A percentile compares a stretch with the other conserved stretches of the same genome.
These are phyloP conservation scores for Aureobasidium sp. DNA, from an alignment of 2,329 filamentous ascomycete species.

Conservation along the genomic window DNA sequence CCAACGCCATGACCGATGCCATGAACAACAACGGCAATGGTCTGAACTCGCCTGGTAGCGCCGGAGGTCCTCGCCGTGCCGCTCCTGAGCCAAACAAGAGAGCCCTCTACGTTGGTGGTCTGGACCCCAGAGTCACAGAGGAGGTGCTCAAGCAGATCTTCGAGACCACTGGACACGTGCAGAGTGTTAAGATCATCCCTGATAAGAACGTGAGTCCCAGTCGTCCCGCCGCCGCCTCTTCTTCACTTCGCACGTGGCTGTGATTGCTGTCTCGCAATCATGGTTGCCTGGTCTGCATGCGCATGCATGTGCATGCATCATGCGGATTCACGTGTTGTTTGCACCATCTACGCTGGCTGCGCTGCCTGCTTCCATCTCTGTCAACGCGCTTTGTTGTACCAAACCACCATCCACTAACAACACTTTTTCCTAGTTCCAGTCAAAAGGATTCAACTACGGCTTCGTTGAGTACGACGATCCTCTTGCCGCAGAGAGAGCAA, in stretches of 20 bases:
- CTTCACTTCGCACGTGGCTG: background rate
- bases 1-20: slow-evolving; percentile 83
- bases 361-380: background rate
- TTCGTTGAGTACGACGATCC: slow-evolving; percentile 99
- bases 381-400: background rate
- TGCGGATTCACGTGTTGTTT: slow-evolving; percentile 13
- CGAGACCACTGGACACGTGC: slow-evolving; percentile 95
- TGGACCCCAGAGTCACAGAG: slow-evolving; percentile 92
- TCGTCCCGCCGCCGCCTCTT: slow-evolving; percentile 17
- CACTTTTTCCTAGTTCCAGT: slow-evolving; percentile 47
- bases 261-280: slow-evolving; percentile 18
- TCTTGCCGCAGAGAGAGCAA: slow-evolving; percentile 89
- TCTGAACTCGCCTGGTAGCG: slow-evolving; percentile 79
- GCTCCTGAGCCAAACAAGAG: slow-evolving; percentile 98
- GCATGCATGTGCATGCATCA: slow-evolving; percentile 13
- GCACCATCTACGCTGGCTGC: background rate
- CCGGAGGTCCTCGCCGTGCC: slow-evolving; percentile 76
- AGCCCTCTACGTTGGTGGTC: slow-evolving; percentile 87
- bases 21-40: slow-evolving; percentile 58
- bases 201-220: slow-evolving; percentile 85
- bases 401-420: background rate
- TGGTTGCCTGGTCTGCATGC: slow-evolving; percentile 13
- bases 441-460: slow-evolving; percentile 97
- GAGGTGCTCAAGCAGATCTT: slow-evolving; percentile 97
- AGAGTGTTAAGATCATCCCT: slow-evolving; percentile 98